Evolutionary conservation across 768 basidiomycete genomes (phyloP).

Genomic region (Tulasnella sp.): DNA sequence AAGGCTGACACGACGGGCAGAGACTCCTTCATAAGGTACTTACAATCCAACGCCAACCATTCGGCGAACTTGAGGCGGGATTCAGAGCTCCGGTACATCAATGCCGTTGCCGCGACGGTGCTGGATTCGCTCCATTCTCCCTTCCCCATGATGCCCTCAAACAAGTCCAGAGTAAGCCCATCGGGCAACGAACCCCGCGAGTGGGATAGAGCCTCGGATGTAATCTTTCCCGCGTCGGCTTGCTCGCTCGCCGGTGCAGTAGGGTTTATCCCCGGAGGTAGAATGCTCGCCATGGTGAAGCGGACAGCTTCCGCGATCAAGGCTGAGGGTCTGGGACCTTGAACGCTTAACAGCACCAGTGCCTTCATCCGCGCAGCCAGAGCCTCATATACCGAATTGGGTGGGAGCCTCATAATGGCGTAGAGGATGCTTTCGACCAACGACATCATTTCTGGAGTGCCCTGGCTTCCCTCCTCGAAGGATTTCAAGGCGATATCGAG

Average conservation of each 20-base stretch:
- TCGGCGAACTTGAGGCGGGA: not conserved
- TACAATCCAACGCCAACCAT: not conserved
- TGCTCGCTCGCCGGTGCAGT: not conserved
- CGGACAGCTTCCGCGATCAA: not conserved
- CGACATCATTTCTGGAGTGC: not conserved
- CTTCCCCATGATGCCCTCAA: not conserved
- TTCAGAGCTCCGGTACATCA: not conserved
- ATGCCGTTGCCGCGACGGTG: not conserved
- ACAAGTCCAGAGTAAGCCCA: not conserved
- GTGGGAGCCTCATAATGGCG: not conserved
- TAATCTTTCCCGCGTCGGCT: not conserved
- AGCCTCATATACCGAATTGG: not conserved
- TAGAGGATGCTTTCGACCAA: not conserved
- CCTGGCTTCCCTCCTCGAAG: not conserved
- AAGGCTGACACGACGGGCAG: not conserved
- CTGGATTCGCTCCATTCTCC: not conserved
- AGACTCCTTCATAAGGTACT: not conserved
- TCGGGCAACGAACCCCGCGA: not conserved
- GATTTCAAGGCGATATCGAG: constrained; percentile 42
- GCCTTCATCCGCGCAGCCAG: not conserved
- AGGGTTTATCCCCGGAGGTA: not conserved
- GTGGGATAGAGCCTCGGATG: not conserved
- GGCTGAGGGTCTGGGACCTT: not conserved
- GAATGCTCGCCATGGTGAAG: not conserved
- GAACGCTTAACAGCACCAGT: not conserved